Percentiles rank a stretch among this genome's conserved stretches.
phyloP scores from a whole-genome alignment of 2,329 filamentous ascomycete genomes.

The Trichoderma endophyticum region DNA sequence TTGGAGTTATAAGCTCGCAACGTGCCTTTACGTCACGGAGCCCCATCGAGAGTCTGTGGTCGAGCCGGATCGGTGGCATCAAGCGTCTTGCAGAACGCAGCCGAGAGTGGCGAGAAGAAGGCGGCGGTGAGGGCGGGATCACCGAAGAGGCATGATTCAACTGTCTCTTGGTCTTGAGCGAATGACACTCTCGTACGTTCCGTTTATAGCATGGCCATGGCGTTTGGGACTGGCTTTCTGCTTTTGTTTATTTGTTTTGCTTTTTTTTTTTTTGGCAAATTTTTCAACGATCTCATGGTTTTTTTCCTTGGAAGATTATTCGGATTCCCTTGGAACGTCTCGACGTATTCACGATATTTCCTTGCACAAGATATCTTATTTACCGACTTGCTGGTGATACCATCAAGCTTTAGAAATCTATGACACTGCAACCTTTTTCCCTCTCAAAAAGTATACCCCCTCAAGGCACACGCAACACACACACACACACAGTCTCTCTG shows the following conservation, averaged over 20 bases:
- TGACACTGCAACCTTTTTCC: neutral
- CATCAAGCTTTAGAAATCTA: slow-evolving; percentile 1
- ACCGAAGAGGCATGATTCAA: slow-evolving; percentile 53
- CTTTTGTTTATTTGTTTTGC: neutral
- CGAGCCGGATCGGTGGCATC: slow-evolving; percentile 75
- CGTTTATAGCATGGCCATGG: slow-evolving; percentile 18
- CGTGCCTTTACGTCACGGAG: slow-evolving; percentile 91
- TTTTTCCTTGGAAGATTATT: neutral
- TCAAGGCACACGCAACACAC: neutral
- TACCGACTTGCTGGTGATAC: neutral
- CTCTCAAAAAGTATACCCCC: slow-evolving; percentile 13
- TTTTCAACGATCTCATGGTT: slow-evolving; percentile 7
- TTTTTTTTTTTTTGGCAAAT: neutral
- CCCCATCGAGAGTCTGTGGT: slow-evolving; percentile 85
- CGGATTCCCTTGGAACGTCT: slow-evolving; percentile 10
- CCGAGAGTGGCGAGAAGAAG: slow-evolving; percentile 86
- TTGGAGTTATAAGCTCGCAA: slow-evolving; percentile 94
- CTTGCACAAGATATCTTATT: slow-evolving; percentile 3
- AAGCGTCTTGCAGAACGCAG: slow-evolving; percentile 78
- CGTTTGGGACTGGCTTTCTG: slow-evolving; percentile 1
- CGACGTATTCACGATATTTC: slow-evolving; percentile 20
- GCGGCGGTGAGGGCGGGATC: slow-evolving; percentile 67
- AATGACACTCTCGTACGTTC: neutral
- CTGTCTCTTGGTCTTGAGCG: slow-evolving; percentile 5
- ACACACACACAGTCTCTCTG: neutral